These are phyloP conservation scores for Mortierella sp. DNA, from an alignment of 371 early-diverging fungal species.

Conservation along the genomic window DNA sequence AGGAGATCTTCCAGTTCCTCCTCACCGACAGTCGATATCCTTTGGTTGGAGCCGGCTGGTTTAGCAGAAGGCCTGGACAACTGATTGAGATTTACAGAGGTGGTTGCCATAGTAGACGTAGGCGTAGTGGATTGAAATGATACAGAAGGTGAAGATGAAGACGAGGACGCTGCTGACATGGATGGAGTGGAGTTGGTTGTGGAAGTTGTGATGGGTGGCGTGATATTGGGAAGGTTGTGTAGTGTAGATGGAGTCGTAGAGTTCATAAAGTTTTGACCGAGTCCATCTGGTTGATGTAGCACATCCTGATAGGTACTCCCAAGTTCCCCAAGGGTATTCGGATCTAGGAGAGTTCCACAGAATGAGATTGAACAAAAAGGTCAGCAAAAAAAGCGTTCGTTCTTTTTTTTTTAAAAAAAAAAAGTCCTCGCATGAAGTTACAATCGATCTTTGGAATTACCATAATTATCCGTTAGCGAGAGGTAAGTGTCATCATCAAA, in stretches of 20 bases:
- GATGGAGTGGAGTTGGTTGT: not conserved
- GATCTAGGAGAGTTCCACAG: no score
- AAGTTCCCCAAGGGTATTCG: no score
- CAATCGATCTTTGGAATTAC: slow-evolving; percentile 2
- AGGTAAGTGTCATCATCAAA: slow-evolving; percentile 25
- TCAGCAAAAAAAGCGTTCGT: not conserved
- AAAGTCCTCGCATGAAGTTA: no score
- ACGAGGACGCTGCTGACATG: not conserved
- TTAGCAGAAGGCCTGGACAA: no score
- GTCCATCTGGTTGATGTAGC: no score
- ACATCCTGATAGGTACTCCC: no score
- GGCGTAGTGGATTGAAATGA: slow-evolving; percentile 2
- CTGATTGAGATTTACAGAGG: no score
- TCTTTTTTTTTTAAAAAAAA: no score
- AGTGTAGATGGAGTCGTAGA: no score
- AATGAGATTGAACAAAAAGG: not conserved
- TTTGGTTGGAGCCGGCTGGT: slow-evolving; percentile 20
- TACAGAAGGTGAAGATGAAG: slow-evolving; percentile 1
- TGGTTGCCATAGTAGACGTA: not conserved
- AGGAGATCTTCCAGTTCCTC: slow-evolving; percentile 33
- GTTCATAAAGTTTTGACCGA: no score
- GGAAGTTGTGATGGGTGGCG: not conserved
- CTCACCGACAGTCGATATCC: slow-evolving; percentile 35
- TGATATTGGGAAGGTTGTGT: not conserved
- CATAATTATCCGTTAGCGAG: slow-evolving; percentile 12